Percentiles rank a stretch among this genome's conserved stretches.
phyloP scores from a whole-genome alignment of 139 green algal species.

The Diplosphaera chodatii region DNA sequence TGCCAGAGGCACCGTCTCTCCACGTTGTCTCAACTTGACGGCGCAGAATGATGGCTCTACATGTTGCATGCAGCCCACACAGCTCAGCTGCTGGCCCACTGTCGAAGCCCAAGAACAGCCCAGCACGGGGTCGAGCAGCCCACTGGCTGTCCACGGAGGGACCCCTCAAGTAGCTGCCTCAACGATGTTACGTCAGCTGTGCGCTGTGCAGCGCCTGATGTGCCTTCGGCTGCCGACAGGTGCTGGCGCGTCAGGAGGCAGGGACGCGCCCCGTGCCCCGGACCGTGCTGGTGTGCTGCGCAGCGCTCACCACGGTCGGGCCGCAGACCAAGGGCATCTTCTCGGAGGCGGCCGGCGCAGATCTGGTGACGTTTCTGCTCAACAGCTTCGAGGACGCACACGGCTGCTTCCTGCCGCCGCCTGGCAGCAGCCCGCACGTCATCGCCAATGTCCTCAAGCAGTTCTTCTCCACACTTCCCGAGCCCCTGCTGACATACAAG shows the following conservation, averaged over 20 bases:
- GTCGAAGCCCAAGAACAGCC: too few relatives aligned
- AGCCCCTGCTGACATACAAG: constrained; percentile 27
- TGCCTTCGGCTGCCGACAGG: too few relatives aligned
- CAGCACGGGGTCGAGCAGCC: too few relatives aligned
- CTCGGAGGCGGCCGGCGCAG: constrained; percentile 12
- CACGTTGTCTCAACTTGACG: too few relatives aligned
- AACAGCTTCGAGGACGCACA: constrained; percentile 14
- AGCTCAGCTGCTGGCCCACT: too few relatives aligned
- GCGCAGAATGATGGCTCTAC: too few relatives aligned
- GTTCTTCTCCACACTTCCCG: constrained; percentile 21
- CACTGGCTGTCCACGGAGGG: too few relatives aligned
- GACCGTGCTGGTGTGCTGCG: constrained; percentile 15
- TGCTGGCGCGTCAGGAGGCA: constrained; percentile 14
- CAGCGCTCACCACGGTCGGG: constrained; percentile 1
- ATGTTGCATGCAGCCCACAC: too few relatives aligned
- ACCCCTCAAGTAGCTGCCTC: too few relatives aligned
- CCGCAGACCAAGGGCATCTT: constrained; percentile 14
- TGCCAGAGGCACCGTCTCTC: too few relatives aligned
- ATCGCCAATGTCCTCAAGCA: constrained; percentile 20
- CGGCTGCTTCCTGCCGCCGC: background rate
- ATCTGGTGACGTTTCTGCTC: constrained; percentile 21
- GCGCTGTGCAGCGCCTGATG: too few relatives aligned
- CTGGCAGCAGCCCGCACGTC: constrained; percentile 16
- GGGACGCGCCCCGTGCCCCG: constrained; percentile 11
- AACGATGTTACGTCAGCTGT: too few relatives aligned